Evolutionary conservation across 139 green algal genomes (phyloP), one percentile per base, ranked within the genome.

Genomic region (Chlamydomonas eustigma): DNA sequence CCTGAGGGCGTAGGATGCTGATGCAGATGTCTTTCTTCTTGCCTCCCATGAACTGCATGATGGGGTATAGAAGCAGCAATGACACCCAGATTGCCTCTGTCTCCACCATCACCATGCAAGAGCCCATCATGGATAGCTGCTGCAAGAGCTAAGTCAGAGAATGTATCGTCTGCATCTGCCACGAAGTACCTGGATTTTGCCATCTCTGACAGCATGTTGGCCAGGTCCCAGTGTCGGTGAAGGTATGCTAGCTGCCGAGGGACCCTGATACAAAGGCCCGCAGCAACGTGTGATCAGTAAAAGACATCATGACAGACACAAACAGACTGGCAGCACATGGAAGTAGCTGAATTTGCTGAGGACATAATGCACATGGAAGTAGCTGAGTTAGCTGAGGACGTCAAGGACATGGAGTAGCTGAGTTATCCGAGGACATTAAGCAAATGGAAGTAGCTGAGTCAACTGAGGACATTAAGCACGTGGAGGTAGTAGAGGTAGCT

Each of bases 171-270:
- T 28, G 12, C 18, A 28, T 68, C 52, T 28, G 6, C n/a, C 22
- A 68, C 18, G 44, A 69, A 28, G 33, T 50, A 72, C 65, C 65
- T 32, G 8, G 12, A 5, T 18, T 37, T 5, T 25, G 67, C 67
- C 67, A 74, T 52, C 3, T 44, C 4, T 4, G 37, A 1, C 4
- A 71, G 31, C 52, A 81, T 71, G 39, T 71, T 35, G 4, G 76
- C 51, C 51, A 68, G 72, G 30, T 81, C 76, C 2, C 67, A 22
- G 12, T 79, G 66, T 18, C 65, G 73, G 6, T 64, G 34, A 31
- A 64, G 37, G 65, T 83, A 79, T 2, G 78, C 78, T 32, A 81
- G 50, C 22, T 76, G 64, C 28, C 79, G 70, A 2, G 79, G 79
- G 69, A 84, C 79, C 0, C 75, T 64, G 6, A n/a, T n/a, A n/a